A percentile compares a stretch with the other conserved stretches of the same genome.
These are phyloP conservation scores for Neopestalotiopsis sp. DNA, from an alignment of 2,329 filamentous ascomycete genomes.

Conservation along the genomic window DNA sequence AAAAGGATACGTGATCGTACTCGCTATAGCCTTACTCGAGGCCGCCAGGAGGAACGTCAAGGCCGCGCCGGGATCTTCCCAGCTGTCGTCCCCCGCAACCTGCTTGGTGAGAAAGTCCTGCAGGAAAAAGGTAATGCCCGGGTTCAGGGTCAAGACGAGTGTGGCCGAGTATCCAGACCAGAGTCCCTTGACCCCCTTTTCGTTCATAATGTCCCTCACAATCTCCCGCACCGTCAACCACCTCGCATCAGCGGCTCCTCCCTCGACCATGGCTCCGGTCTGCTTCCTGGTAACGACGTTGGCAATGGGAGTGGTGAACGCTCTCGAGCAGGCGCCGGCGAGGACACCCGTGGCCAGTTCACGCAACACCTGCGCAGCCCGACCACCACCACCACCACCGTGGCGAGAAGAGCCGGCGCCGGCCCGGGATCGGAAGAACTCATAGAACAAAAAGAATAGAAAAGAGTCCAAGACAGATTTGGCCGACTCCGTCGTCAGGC, in stretches of 20 bases:
- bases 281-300: constrained; percentile 86
- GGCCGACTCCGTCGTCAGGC: constrained; percentile 54
- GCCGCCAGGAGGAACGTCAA: constrained; percentile 66
- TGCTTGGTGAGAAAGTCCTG: constrained; percentile 73
- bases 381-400: constrained; percentile 29
- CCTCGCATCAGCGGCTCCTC: constrained; percentile 28
- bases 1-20: constrained; percentile 82
- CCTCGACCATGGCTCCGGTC: constrained; percentile 56
- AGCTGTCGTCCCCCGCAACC: constrained; percentile 55
- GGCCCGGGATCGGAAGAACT: constrained; percentile 44
- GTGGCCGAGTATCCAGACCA: constrained; percentile 90
- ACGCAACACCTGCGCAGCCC: constrained; percentile 64
- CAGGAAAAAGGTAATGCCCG: constrained; percentile 83
- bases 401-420: constrained; percentile 25
- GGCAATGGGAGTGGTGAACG: constrained; percentile 80
- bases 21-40: constrained; percentile 78
- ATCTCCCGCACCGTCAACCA: constrained; percentile 60
- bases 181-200: constrained; percentile 77
- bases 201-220: constrained; percentile 64
- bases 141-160: constrained; percentile 82
- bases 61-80: constrained; percentile 35
- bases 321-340: constrained; percentile 76
- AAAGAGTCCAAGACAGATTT: constrained; percentile 73
- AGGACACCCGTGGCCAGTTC: constrained; percentile 77
- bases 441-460: constrained; percentile 86